phyloP scores from a whole-genome alignment of 306 rosid genomes.

The Echinosophora koreensis region DNA sequence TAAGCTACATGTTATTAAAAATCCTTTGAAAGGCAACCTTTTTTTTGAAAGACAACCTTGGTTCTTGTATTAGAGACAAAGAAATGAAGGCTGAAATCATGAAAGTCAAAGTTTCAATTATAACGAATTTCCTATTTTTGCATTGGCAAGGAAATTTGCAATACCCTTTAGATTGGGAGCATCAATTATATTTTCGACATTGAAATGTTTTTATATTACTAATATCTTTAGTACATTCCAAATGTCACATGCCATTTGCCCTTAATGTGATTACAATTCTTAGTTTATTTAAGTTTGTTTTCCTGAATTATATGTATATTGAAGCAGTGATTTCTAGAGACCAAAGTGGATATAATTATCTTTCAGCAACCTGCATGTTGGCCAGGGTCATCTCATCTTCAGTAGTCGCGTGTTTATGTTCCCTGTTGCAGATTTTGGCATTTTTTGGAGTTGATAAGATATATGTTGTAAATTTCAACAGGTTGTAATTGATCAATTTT shows the following conservation, averaged over 20 bases:
- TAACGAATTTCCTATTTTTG: neutral
- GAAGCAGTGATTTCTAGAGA: slow-evolving; percentile 35
- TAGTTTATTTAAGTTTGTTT: slow-evolving; percentile 32
- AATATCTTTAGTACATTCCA: neutral
- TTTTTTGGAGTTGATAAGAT: slow-evolving; percentile 43
- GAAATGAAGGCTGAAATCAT: neutral
- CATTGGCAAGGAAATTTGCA: slow-evolving; percentile 17
- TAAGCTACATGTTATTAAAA: slow-evolving; percentile 21
- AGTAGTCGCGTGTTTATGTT: neutral
- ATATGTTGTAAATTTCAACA: slow-evolving; percentile 36
- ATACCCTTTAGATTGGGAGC: neutral
- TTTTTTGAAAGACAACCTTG: neutral
- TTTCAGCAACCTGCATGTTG: slow-evolving; percentile 13
- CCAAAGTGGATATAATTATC: slow-evolving; percentile 25
- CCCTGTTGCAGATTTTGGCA: slow-evolving; percentile 46
- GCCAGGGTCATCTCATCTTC: slow-evolving; percentile 9
- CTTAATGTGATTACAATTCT: slow-evolving; percentile 29
- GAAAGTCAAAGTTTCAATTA: slow-evolving; percentile 20
- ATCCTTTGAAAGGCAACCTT: neutral
- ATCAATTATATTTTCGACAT: neutral
- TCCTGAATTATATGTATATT: slow-evolving; percentile 32
- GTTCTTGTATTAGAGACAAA: slow-evolving; percentile 1
- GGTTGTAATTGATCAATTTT: slow-evolving; percentile 33
- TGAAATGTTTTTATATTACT: neutral
- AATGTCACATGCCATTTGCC: slow-evolving; percentile 13